phyloP scores from a whole-genome alignment of 495 filamentous ascomycete species.

The Penicillium mononematosum region DNA sequence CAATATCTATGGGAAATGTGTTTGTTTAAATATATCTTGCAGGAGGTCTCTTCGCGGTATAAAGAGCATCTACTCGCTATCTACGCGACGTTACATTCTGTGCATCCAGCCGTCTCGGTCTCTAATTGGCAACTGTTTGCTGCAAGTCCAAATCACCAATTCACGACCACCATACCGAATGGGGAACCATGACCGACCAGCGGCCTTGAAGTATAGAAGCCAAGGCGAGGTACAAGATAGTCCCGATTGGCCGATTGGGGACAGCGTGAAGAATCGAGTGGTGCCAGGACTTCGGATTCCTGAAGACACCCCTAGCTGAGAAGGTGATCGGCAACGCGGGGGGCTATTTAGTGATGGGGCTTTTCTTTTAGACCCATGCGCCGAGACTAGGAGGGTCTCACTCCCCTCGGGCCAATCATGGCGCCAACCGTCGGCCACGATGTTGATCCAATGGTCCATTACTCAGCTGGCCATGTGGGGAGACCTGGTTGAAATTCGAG shows the following conservation, averaged over 20 bases:
- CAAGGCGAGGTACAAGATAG: neutral
- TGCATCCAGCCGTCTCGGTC: neutral
- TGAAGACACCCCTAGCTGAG: neutral
- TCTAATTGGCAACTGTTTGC: constrained; percentile 12
- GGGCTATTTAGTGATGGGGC: neutral
- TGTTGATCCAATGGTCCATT: constrained; percentile 1
- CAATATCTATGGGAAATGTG: neutral
- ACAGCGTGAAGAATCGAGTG: constrained; percentile 24
- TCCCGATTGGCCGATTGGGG: constrained; percentile 8
- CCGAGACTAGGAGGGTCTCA: neutral
- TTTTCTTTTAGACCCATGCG: constrained; percentile 2
- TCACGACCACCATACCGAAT: constrained; percentile 11
- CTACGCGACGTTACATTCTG: constrained; percentile 4
- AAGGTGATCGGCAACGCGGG: constrained; percentile 15
- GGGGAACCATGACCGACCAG: constrained; percentile 22
- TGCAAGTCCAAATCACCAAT: constrained; percentile 1
- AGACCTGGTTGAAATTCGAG: neutral
- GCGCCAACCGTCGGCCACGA: constrained; percentile 3
- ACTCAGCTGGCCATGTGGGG: neutral
- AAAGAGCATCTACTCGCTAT: neutral
- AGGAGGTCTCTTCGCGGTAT: neutral
- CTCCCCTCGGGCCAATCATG: constrained; percentile 13
- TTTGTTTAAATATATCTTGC: constrained; percentile 11
- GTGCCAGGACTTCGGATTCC: neutral
- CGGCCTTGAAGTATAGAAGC: constrained; percentile 1